Percentiles rank a stretch among this genome's conserved stretches.
Conservation (phyloP, 2,329 filamentous ascomycete genomes). For the Fusarium sulawesiense region DNA sequence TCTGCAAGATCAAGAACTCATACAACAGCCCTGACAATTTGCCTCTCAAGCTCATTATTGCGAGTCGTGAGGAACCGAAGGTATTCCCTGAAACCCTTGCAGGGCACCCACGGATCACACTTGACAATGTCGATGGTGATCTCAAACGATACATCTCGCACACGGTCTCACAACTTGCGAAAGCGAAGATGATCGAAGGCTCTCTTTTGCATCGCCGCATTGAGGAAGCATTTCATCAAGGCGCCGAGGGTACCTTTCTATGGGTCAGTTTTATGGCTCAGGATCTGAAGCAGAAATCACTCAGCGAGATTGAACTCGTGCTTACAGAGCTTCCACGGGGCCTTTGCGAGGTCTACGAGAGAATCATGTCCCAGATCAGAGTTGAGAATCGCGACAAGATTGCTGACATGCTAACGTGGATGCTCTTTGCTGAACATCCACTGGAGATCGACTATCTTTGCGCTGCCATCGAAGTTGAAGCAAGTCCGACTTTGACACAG, state of each 20-base stretch:
- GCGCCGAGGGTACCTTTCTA: not conserved
- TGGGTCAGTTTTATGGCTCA: constrained; percentile 3
- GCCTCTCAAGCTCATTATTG: not conserved
- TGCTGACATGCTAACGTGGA: constrained; percentile 6
- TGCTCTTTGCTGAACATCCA: not conserved
- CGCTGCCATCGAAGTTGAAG: no score
- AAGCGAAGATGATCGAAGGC: not conserved
- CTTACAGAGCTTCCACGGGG: fast-evolving
- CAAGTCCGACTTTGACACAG: no score
- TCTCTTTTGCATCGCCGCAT: fast-evolving
- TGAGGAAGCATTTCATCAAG: not conserved
- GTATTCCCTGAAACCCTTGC: not conserved
- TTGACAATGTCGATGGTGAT: not conserved
- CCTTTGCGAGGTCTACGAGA: not conserved
- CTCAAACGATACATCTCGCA: not conserved
- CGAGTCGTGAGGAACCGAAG: constrained; percentile 1
- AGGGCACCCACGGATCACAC: fast-evolving
- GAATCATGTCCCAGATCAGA: not conserved
- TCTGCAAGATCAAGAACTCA: not conserved
- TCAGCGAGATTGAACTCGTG: not conserved
- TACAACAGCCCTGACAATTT: fast-evolving
- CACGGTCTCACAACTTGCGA: not conserved
- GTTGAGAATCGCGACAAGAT: not conserved
- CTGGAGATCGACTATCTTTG: no score
- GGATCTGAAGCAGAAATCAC: not conserved